Base-by-base conservation (phyloP, 2,329 filamentous ascomycete genomes). In the Plectosphaerella cucumerina region DNA sequence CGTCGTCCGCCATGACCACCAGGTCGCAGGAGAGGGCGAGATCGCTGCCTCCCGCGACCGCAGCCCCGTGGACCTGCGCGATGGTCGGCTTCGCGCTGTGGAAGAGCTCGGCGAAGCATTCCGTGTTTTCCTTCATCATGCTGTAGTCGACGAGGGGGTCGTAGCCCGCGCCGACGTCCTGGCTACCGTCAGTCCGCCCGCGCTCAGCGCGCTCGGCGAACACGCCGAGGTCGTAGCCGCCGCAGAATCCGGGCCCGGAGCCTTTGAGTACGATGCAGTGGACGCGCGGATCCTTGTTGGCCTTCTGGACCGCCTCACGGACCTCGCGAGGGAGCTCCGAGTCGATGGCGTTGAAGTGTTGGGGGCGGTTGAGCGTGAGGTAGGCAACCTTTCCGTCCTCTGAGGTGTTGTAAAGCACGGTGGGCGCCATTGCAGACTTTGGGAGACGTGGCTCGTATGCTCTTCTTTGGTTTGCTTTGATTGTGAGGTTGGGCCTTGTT, bases 1-100 rank as follows among this genome's bases (percentile, higher is more conserved):
- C 50, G 31, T 55, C 48, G 34, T 55, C 53, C 15, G 53, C 53
- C 50, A 55, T 55, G 44, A 50, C 48, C 23, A 56, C 52, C 17
- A 54, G 33, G 42, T 56, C 51, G 47, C 54, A 56, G 26, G 49
- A 49, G 9, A 56, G 44, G 26, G 52, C 54, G 46, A 54, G 53
- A 49, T 56, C 52, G 39, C 49, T 52, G 17, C 54, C 54, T 5
- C 54, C 54, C 10, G 50, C 49, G 6, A 50, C 52, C 21, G 52
- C 52, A 17, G 54, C 51, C 5, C 52, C 54, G 46, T 56, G 52
- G 20, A 56, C 52, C 49, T 56, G 54, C 11, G 52, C 54, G 33
- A 54, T 51, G n/a, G 54, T 56, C 34, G 54, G 52, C 44, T 56
- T 53, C 47, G 50, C 26, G 45, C 50, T 52, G 37, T 51, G 50